phyloP scores from a whole-genome alignment of 164 flowering plant genomes.

The Berberis vulgaris region DNA sequence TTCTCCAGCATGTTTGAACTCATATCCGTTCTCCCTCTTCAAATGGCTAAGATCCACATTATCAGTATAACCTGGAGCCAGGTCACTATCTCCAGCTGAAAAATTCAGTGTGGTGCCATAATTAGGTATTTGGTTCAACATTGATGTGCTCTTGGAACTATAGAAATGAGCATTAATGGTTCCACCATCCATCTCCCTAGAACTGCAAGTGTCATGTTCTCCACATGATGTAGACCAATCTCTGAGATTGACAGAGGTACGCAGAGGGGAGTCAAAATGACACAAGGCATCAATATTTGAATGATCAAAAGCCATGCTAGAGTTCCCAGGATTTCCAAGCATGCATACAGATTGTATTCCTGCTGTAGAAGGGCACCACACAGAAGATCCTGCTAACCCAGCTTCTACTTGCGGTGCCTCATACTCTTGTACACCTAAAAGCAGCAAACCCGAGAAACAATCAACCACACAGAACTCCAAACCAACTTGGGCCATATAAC shows the following conservation, averaged over 20 bases:
- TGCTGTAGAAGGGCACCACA: constrained; percentile 7
- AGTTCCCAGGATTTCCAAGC: constrained; percentile 3
- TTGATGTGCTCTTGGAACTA: constrained; percentile 9
- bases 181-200: constrained; percentile 15
- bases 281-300: constrained; percentile 12
- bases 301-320: constrained; percentile 8
- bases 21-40: constrained; percentile 11
- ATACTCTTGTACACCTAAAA: constrained; percentile 13
- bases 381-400: constrained; percentile 3
- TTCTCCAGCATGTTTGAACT: constrained; percentile 11
- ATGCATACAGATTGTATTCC: constrained; percentile 7
- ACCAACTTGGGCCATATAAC: neutral
- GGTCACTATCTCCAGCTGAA: constrained; percentile 17
- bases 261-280: constrained; percentile 19
- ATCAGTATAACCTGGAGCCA: constrained; percentile 12
- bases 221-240: constrained; percentile 21
- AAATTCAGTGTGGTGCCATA: constrained; percentile 18
- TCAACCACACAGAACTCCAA: neutral
- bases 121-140: constrained; percentile 10
- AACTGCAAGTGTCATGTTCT: constrained; percentile 11
- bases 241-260: constrained; percentile 20
- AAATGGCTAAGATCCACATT: constrained; percentile 4
- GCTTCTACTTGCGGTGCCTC: constrained; percentile 6
- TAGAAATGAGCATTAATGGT: constrained; percentile 6
- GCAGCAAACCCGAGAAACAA: constrained; percentile 1